A percentile compares a stretch with the other conserved stretches of the same genome.
Conservation (phyloP, 2,329 filamentous ascomycete species). For the Fusarium duplospermum region DNA sequence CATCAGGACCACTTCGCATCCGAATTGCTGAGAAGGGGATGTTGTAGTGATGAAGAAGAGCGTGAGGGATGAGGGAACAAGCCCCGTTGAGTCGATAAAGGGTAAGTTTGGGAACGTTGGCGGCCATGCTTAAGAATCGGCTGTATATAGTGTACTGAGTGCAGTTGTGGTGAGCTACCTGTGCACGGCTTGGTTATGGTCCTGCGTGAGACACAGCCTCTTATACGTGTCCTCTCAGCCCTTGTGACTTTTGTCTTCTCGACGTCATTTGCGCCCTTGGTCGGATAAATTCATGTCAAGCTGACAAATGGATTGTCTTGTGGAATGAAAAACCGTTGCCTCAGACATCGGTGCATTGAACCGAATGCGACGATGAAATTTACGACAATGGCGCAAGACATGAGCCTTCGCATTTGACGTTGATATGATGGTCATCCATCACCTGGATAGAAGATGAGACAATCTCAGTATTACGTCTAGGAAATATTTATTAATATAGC, state of each 20-base stretch:
- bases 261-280: background rate
- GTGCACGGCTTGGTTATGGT: background rate
- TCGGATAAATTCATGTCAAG: background rate
- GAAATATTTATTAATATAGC: too few relatives aligned
- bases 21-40: conserved; percentile 40
- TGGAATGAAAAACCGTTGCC: background rate
- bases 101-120: conserved; percentile 36
- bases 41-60: conserved; percentile 46
- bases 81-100: conserved; percentile 47
- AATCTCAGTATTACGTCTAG: too few relatives aligned
- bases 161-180: background rate
- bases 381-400: background rate
- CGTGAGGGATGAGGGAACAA: conserved; percentile 46
- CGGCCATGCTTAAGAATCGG: fast-evolving
- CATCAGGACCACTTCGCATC: conserved; percentile 32
- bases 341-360: background rate
- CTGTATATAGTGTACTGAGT: background rate
- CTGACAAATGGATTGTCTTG: background rate
- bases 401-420: background rate
- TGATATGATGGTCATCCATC: too few relatives aligned
- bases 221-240: background rate
- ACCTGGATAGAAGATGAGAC: too few relatives aligned
- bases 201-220: background rate
- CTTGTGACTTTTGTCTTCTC: background rate
- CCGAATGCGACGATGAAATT: background rate